A percentile compares a stretch with the other conserved stretches of the same genome.
Evolutionary conservation across 2,329 filamentous ascomycete species (phyloP).

Genomic region (Macroventuria anomochaeta): DNA sequence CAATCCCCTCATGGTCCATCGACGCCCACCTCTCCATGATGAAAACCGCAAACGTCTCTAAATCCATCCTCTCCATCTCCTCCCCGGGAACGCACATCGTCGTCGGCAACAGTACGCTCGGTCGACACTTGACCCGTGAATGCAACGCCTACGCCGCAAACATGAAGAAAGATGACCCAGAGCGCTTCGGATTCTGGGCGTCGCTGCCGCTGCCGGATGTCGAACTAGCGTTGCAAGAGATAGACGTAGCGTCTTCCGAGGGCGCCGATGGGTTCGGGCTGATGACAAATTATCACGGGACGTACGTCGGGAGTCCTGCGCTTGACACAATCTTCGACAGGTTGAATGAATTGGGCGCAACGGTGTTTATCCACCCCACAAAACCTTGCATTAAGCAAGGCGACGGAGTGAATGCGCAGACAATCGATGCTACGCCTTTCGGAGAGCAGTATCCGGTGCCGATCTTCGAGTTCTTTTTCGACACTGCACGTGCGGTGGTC

Average conservation of each 20-base stretch:
- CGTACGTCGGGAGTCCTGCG: constrained; percentile 58
- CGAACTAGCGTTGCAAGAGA: constrained; percentile 55
- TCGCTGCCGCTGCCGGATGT: constrained; percentile 61
- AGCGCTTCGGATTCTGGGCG: constrained; percentile 61
- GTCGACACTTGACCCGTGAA: constrained; percentile 48
- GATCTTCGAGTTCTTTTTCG: constrained; percentile 62
- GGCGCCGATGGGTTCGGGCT: constrained; percentile 60
- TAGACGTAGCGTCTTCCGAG: constrained; percentile 52
- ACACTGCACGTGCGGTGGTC: constrained; percentile 57
- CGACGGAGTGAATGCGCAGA: constrained; percentile 12
- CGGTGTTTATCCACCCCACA: constrained; percentile 63
- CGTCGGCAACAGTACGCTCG: constrained; percentile 47
- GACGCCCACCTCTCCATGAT: constrained; percentile 59
- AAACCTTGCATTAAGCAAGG: constrained; percentile 51
- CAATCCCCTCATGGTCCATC: constrained; percentile 55
- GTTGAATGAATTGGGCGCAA: constrained; percentile 55
- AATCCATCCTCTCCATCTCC: constrained; percentile 62
- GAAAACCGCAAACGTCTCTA: constrained; percentile 56
- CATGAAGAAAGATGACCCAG: constrained; percentile 47
- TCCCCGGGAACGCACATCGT: constrained; percentile 60
- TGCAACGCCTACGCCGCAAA: constrained; percentile 52
- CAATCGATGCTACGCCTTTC: constrained; percentile 47
- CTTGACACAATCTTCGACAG: constrained; percentile 58
- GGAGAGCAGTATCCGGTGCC: constrained; percentile 51
- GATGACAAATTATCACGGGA: constrained; percentile 60